Percentiles rank a stretch among this genome's conserved stretches.
Evolutionary conservation across 2,329 filamentous ascomycete genomes (phyloP).

Genomic region (Chaetothyriales sp.): DNA sequence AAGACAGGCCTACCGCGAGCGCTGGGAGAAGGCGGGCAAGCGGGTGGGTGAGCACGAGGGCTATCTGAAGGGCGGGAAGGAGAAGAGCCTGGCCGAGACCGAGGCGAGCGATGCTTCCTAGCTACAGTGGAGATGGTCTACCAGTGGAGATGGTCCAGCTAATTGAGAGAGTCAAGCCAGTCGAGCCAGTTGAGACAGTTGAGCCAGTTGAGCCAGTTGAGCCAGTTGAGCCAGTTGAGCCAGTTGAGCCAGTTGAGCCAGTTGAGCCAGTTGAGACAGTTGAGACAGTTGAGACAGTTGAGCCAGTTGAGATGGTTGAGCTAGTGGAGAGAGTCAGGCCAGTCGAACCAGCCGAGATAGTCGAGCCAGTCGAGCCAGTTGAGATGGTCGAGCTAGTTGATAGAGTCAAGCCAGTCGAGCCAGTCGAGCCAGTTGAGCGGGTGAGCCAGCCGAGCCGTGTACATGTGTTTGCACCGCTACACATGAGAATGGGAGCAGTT

Average conservation of each 20-base stretch:
- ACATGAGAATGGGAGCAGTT: too few relatives aligned
- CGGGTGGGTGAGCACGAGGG: slow-evolving; percentile 74
- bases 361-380: too few relatives aligned
- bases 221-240: too few relatives aligned
- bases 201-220: not conserved
- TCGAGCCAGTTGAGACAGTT: too few relatives aligned
- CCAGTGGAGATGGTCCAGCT: not conserved
- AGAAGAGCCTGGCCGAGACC: slow-evolving; percentile 25
- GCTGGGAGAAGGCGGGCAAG: slow-evolving; percentile 72
- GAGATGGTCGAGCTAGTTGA: too few relatives aligned
- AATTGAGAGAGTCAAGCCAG: not conserved
- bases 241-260: not conserved
- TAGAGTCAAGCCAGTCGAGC: too few relatives aligned
- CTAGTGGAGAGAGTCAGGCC: not conserved
- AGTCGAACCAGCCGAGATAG: too few relatives aligned
- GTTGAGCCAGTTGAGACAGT: not conserved
- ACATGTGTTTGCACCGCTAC: too few relatives aligned
- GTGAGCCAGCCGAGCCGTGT: too few relatives aligned
- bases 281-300: too few relatives aligned
- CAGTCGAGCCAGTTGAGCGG: not conserved
- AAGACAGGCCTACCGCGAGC: slow-evolving; percentile 46
- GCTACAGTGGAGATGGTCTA: too few relatives aligned
- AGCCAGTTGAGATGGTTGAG: too few relatives aligned
- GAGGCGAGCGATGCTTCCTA: slow-evolving; percentile 5
- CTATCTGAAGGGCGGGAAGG: slow-evolving; percentile 61